Evolutionary conservation across 768 basidiomycete genomes (phyloP).

Genomic region (Mrakia blollopis): DNA sequence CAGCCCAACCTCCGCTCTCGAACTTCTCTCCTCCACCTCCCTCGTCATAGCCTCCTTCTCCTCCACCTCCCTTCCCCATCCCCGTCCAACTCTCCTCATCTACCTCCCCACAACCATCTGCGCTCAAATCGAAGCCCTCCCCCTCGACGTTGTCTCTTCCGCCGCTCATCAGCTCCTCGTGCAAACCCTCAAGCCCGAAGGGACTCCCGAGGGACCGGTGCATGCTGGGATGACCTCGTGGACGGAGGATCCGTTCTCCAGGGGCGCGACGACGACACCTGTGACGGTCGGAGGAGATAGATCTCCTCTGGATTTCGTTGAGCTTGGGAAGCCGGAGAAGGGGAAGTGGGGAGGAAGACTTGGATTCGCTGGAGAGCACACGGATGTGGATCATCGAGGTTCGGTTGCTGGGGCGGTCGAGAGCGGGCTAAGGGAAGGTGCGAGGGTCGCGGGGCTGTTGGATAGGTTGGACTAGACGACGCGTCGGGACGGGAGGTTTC

Average conservation of each 20-base stretch:
- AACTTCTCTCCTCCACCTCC: conserved; percentile 3
- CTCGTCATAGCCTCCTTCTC: conserved; percentile 14
- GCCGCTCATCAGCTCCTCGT: conserved; percentile 35
- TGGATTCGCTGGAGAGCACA: conserved; percentile 49
- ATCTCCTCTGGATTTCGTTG: conserved; percentile 46
- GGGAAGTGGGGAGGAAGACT: conserved; percentile 40
- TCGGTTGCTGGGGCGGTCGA: conserved; percentile 45
- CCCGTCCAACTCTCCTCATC: conserved; percentile 37
- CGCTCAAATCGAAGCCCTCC: conserved; percentile 15
- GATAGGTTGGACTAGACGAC: conserved; percentile 6
- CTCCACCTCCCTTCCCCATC: conserved; percentile 29
- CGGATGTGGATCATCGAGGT: conserved; percentile 47
- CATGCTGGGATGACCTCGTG: conserved; percentile 42
- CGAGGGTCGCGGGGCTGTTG: conserved; percentile 41
- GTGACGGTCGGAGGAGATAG: conserved; percentile 36
- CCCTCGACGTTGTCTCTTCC: conserved; percentile 13
- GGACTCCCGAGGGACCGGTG: conserved; percentile 28
- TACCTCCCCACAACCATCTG: conserved; percentile 36
- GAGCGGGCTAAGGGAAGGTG: conserved; percentile 46
- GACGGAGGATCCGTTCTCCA: conserved; percentile 42
- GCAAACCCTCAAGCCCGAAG: background rate
- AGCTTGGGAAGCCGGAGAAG: conserved; percentile 41
- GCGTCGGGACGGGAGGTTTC: too few relatives aligned
- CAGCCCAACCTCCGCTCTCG: background rate
- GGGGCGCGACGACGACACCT: conserved; percentile 46